Conservation (phyloP, 371 early-diverging fungal species). For the Mortierella sp. region DNA sequence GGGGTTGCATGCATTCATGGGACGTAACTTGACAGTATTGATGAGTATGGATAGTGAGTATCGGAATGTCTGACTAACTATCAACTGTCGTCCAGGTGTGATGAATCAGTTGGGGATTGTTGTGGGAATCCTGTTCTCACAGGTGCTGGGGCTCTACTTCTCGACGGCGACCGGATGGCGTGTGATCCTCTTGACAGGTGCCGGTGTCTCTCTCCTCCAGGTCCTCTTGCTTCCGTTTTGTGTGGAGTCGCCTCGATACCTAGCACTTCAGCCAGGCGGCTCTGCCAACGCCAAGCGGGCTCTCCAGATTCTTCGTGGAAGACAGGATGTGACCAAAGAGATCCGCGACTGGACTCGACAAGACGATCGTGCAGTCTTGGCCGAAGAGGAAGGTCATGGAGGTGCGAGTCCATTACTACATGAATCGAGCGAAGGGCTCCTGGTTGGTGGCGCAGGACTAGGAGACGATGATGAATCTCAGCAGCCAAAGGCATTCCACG, state of each 20-base stretch:
- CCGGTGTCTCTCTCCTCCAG: constrained; percentile 72
- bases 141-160: constrained; percentile 70
- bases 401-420: constrained; percentile 26
- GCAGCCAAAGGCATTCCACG: constrained; percentile 11
- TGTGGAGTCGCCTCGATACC: constrained; percentile 84
- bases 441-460: constrained; percentile 16
- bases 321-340: constrained; percentile 71
- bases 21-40: too few relatives aligned
- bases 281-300: constrained; percentile 64
- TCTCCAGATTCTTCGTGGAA: constrained; percentile 68
- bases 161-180: constrained; percentile 75
- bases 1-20: too few relatives aligned
- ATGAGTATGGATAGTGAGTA: too few relatives aligned
- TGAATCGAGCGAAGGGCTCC: constrained; percentile 29
- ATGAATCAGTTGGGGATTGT: constrained; percentile 90
- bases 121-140: constrained; percentile 80
- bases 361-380: constrained; percentile 55
- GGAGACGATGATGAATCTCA: constrained; percentile 21
- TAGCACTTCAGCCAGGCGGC: constrained; percentile 66
- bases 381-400: constrained; percentile 42
- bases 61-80: too few relatives aligned
- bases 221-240: constrained; percentile 72
- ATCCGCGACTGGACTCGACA: constrained; percentile 69
- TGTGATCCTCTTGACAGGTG: constrained; percentile 66
- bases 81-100: too few relatives aligned